These are phyloP conservation scores for Silene conica DNA, from an alignment of 148 eudicot species.

Conservation along the genomic window DNA sequence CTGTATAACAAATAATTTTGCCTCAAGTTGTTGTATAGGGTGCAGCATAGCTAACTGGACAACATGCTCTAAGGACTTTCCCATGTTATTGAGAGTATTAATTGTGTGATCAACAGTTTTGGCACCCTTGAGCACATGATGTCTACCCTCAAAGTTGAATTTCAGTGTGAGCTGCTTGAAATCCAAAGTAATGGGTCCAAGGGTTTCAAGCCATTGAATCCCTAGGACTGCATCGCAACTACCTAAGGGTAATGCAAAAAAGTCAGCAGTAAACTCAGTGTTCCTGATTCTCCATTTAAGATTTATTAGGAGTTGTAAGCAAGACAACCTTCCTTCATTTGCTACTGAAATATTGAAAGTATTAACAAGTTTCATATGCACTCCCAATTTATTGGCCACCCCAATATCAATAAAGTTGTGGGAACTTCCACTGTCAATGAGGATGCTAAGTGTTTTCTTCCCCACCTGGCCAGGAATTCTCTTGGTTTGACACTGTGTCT, in stretches of 20 bases:
- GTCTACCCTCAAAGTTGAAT: too few relatives aligned
- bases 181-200: too few relatives aligned
- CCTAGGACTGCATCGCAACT: too few relatives aligned
- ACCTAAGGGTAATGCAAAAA: too few relatives aligned
- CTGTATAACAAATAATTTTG: background rate
- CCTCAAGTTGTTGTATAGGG: too few relatives aligned
- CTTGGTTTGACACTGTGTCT: background rate
- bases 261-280: too few relatives aligned
- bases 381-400: background rate
- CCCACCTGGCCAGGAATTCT: background rate
- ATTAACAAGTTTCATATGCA: background rate
- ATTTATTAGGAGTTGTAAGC: background rate
- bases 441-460: background rate
- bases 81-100: background rate
- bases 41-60: background rate
- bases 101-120: background rate
- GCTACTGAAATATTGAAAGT: background rate
- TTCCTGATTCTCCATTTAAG: constrained; percentile 9
- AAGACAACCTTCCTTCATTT: background rate
- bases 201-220: too few relatives aligned
- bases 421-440: background rate
- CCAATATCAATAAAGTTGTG: too few relatives aligned
- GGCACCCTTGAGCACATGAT: too few relatives aligned
- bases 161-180: too few relatives aligned
- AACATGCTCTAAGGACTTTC: background rate